Percentiles rank a stretch among this genome's conserved stretches.
Conservation (phyloP, 352 stramenopile genomes). For the Phytophthora kernoviae region DNA sequence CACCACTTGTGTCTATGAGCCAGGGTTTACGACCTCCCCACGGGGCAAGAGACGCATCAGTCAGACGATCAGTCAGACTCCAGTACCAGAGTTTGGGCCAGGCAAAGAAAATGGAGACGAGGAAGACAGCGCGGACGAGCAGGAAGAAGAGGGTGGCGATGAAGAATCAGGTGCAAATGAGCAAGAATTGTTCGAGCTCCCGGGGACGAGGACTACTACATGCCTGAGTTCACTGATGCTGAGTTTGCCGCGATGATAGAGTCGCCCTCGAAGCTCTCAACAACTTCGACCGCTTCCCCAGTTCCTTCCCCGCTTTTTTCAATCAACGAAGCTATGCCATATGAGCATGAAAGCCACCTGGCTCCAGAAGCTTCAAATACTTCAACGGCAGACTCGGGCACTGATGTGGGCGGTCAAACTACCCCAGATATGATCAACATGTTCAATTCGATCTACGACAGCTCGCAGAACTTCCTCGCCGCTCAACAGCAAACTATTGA, state of each 20-base stretch:
- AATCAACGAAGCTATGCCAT: constrained; percentile 18
- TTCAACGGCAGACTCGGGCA: constrained; percentile 11
- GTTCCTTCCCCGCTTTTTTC: constrained; percentile 6
- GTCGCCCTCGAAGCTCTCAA: constrained; percentile 35
- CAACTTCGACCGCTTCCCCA: constrained; percentile 32
- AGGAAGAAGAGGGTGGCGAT: constrained; percentile 17
- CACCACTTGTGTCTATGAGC: constrained; percentile 39
- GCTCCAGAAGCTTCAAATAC: background rate
- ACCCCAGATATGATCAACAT: constrained; percentile 69
- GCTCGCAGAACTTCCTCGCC: constrained; percentile 26
- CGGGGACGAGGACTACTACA: constrained; percentile 35
- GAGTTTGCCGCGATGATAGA: constrained; percentile 45
- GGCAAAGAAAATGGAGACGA: constrained; percentile 13
- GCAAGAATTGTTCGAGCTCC: constrained; percentile 35
- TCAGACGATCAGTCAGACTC: constrained; percentile 29
- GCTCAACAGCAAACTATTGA: constrained; percentile 23
- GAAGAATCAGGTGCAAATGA: constrained; percentile 17
- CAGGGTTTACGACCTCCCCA: constrained; percentile 38
- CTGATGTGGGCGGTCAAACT: constrained; percentile 38
- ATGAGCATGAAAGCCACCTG: background rate
- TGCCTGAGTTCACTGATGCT: constrained; percentile 50
- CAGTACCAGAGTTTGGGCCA: constrained; percentile 11
- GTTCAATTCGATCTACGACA: constrained; percentile 70
- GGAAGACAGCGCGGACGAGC: constrained; percentile 9
- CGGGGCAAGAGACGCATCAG: constrained; percentile 43